phyloP scores from a whole-genome alignment of 2,329 filamentous ascomycete genomes.

The Fusarium pseudoanthophilum region DNA sequence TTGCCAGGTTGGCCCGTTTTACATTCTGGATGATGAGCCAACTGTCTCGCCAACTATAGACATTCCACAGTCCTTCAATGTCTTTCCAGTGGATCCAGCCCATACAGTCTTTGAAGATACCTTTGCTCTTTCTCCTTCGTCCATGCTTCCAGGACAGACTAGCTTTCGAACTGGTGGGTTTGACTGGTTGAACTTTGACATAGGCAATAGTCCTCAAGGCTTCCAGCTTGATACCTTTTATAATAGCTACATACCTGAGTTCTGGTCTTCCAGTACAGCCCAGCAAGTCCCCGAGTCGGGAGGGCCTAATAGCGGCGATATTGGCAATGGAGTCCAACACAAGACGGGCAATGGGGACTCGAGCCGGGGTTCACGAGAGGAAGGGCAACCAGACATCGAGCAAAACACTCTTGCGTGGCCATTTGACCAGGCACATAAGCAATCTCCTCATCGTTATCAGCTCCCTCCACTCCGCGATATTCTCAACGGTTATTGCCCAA shows the following conservation, averaged over 20 bases:
- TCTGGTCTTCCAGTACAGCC: background rate
- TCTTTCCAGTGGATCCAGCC: background rate
- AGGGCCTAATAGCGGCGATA: rapidly evolving
- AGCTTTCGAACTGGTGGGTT: background rate
- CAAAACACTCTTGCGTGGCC: background rate
- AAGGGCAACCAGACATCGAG: rapidly evolving
- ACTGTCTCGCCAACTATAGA: background rate
- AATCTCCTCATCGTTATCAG: background rate
- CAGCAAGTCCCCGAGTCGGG: background rate
- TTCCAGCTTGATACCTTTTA: background rate
- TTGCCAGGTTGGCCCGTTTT: background rate
- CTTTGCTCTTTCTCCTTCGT: background rate
- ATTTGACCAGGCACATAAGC: background rate
- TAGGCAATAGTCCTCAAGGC: background rate
- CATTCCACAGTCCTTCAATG: background rate
- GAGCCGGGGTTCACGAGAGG: background rate
- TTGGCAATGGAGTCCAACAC: background rate
- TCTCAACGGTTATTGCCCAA: background rate
- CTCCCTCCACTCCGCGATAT: background rate
- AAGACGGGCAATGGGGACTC: background rate
- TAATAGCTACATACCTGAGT: background rate
- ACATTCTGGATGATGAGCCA: background rate
- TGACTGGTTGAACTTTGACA: background rate
- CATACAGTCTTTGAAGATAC: background rate
- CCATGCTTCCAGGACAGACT: background rate